Evolutionary conservation across 257 asterid genomes (phyloP), one percentile per base, ranked within the genome.

Genomic region (Scutellaria minor): DNA sequence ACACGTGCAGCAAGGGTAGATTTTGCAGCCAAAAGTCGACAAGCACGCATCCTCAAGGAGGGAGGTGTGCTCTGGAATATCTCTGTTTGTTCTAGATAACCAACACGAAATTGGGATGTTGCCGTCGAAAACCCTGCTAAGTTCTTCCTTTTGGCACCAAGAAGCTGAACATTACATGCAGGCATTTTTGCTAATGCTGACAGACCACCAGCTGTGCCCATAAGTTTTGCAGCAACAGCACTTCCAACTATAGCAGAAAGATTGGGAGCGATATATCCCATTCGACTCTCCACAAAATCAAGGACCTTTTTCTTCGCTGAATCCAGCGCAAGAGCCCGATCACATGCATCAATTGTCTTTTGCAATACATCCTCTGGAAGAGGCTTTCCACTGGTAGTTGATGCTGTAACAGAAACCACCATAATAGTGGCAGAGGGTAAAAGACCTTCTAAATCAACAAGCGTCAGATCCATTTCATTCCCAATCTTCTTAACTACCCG

Each of bases 191-290:
- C 91, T 66, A 94, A 78, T 1, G 97, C 79, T 13, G 90, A 76
- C 58, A 94, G 93, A 72, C 99, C 99, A 52, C 99, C 99, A 27
- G 97, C 99, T 64, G 96, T 89, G 70, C 99, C 99, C 96, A 94
- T 88, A 27, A 94, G 93, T 66, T 94, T 94, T 44, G 99, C 99
- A 31, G 98, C 99, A 70, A 94, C 99, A 39, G 97, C 97, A 81
- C 93, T 91, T 70, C 99, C 99, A 64, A 91, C 96, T 54, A 94
- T 85, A 72, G 97, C 97, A 9, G 99, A 94, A 56, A 94, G 93
- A 84, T 94, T 94, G 5, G 98, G 99, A 53, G 99, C 97, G 60
- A 94, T 94, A 70, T 85, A 91, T 9, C 97, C 97, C 97, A 94
- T 94, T 40, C 97, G 83, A 75, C 96, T 85, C 92, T 94, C 99